Percentiles rank a stretch among this genome's conserved stretches.
phyloP scores from a whole-genome alignment of 2,329 filamentous ascomycete species.

The Thelonectria olida region DNA sequence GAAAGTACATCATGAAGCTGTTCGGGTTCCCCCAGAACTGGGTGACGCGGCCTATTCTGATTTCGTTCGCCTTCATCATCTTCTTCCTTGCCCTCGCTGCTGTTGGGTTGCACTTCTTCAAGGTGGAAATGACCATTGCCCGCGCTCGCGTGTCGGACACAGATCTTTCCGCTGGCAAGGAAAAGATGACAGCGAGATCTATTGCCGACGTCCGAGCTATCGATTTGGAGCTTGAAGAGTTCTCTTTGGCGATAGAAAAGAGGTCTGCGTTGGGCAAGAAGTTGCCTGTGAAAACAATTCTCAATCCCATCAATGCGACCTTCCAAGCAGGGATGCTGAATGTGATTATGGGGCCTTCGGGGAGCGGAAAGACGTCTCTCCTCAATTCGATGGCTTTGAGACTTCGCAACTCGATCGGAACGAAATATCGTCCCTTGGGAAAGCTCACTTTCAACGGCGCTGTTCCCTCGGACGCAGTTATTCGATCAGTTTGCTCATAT shows the following conservation, averaged over 20 bases:
- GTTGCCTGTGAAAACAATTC: constrained; percentile 65
- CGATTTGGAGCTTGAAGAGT: constrained; percentile 70
- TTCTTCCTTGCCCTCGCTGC: constrained; percentile 71
- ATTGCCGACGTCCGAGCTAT: constrained; percentile 66
- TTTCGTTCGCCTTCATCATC: constrained; percentile 68
- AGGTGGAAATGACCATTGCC: constrained; percentile 75
- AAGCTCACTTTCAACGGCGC: constrained; percentile 76
- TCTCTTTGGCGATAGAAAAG: constrained; percentile 72
- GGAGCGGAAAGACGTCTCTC: constrained; percentile 79
- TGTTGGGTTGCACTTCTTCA: constrained; percentile 70
- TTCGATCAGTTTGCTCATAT: constrained; percentile 78
- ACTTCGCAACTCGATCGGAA: constrained; percentile 68
- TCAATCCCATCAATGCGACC: constrained; percentile 72
- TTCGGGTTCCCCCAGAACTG: constrained; percentile 75
- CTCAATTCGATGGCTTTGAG: constrained; percentile 78
- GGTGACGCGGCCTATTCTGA: constrained; percentile 72
- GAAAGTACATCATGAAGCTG: constrained; percentile 73
- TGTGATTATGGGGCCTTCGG: constrained; percentile 83
- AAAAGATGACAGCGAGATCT: constrained; percentile 68
- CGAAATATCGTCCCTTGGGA: constrained; percentile 69
- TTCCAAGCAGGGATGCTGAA: constrained; percentile 77
- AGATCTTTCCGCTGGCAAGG: constrained; percentile 75
- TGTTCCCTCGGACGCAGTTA: constrained; percentile 71
- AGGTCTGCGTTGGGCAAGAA: constrained; percentile 61
- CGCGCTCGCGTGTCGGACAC: constrained; percentile 66